These are phyloP conservation scores for Alternaria sp. DNA, from an alignment of 2,329 filamentous ascomycete genomes.

Conservation along the genomic window DNA sequence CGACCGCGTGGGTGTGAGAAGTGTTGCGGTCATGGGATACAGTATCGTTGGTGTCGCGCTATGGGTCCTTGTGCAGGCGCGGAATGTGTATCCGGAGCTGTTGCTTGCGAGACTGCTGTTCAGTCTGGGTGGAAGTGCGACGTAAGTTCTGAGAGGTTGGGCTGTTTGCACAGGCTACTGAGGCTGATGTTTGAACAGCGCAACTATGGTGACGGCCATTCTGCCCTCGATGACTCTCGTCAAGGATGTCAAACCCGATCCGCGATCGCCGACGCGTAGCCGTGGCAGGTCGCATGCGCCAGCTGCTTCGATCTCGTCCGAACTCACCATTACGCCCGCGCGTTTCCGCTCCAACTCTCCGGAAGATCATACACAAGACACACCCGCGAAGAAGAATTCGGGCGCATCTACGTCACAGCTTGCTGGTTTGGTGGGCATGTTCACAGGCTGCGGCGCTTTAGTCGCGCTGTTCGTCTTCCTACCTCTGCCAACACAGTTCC, in stretches of 20 bases:
- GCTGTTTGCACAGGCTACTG: background rate
- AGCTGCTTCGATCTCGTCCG: slow-evolving; percentile 73
- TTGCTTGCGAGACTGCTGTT: slow-evolving; percentile 85
- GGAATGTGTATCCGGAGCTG: slow-evolving; percentile 87
- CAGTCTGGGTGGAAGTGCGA: slow-evolving; percentile 88
- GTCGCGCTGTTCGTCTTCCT: slow-evolving; percentile 83
- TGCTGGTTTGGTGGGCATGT: slow-evolving; percentile 88
- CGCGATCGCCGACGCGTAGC: slow-evolving; percentile 32
- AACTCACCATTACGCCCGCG: slow-evolving; percentile 74
- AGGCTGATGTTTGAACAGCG: slow-evolving; percentile 41
- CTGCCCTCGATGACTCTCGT: slow-evolving; percentile 71
- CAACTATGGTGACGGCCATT: slow-evolving; percentile 97
- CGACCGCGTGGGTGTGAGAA: slow-evolving; percentile 76
- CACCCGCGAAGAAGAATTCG: slow-evolving; percentile 26
- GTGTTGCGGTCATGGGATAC: slow-evolving; percentile 74
- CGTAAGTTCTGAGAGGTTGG: slow-evolving; percentile 57
- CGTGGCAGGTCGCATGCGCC: slow-evolving; percentile 61
- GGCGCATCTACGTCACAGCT: slow-evolving; percentile 65
- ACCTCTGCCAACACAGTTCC: slow-evolving; percentile 83
- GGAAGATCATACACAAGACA: slow-evolving; percentile 19
- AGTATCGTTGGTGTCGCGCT: slow-evolving; percentile 78
- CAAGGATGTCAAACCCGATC: slow-evolving; percentile 32
- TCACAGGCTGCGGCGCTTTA: slow-evolving; percentile 89
- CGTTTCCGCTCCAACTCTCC: slow-evolving; percentile 50
- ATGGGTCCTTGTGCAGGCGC: slow-evolving; percentile 81